phyloP scores from a whole-genome alignment of 2,329 filamentous ascomycete genomes.

The Fusarium staphyleae region DNA sequence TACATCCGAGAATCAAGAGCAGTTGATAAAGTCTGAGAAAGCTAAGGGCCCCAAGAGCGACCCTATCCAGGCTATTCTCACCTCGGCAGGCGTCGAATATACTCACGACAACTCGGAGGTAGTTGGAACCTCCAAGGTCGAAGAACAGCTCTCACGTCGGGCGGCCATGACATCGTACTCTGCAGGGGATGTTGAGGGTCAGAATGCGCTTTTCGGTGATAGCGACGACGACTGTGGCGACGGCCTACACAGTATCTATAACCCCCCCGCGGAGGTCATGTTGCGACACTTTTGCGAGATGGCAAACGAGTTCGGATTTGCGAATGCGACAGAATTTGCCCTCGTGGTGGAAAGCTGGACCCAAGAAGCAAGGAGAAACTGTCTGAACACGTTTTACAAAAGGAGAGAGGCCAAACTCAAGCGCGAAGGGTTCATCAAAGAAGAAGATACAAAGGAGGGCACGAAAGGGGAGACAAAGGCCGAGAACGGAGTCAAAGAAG shows the following conservation, averaged over 20 bases:
- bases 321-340: conserved; percentile 82
- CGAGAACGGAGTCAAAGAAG: conserved; percentile 25
- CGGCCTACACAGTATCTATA: conserved; percentile 58
- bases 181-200: conserved; percentile 54
- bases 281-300: conserved; percentile 89
- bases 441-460: conserved; percentile 36
- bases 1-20: conserved; percentile 55
- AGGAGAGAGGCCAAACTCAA: conserved; percentile 64
- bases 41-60: conserved; percentile 63
- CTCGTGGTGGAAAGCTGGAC: conserved; percentile 91
- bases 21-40: conserved; percentile 46
- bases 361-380: conserved; percentile 79
- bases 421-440: conserved; percentile 37
- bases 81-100: conserved; percentile 88
- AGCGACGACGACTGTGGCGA: conserved; percentile 49
- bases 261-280: conserved; percentile 77
- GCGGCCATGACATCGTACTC: conserved; percentile 68
- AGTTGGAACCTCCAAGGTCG: conserved; percentile 89
- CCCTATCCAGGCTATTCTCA: conserved; percentile 86
- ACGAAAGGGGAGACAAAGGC: conserved; percentile 9
- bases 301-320: conserved; percentile 80
- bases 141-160: conserved; percentile 79
- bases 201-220: conserved; percentile 65
- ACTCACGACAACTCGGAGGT: conserved; percentile 97
- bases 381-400: conserved; percentile 81